phyloP scores from a whole-genome alignment of 129 eudicot genomes.

The Flaveria trinervia region DNA sequence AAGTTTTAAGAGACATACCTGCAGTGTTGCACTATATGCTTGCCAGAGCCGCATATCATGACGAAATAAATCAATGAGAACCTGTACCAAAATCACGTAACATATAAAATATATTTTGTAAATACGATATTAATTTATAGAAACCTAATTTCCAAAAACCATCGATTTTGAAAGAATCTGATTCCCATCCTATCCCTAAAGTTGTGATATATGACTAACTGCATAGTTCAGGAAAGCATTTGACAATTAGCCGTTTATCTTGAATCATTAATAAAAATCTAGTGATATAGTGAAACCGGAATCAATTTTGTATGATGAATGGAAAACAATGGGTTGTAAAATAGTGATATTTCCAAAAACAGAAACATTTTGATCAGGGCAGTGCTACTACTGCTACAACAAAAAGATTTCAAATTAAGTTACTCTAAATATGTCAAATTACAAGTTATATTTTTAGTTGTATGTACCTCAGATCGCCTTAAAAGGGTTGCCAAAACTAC shows the following conservation, averaged over 20 bases:
- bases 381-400: neutral
- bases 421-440: neutral
- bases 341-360: neutral
- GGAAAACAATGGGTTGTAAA: neutral
- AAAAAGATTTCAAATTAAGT: neutral
- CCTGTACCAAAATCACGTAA: conserved; percentile 41
- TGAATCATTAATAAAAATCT: neutral
- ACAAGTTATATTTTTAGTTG: neutral
- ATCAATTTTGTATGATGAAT: conserved; percentile 2
- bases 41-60: conserved; percentile 89
- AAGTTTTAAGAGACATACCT: conserved; percentile 52
- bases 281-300: neutral
- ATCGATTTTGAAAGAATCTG: too few relatives aligned
- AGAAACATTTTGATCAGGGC: neutral
- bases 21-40: conserved; percentile 72
- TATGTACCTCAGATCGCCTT: conserved; percentile 88
- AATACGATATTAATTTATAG: neutral
- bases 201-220: conserved; percentile 2
- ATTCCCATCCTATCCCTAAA: neutral
- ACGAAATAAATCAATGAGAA: conserved; percentile 84
- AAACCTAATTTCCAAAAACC: conserved; percentile 2
- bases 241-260: neutral
- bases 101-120: conserved; percentile 8
- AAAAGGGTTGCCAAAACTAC: conserved; percentile 96
- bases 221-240: conserved; percentile 8